Evolutionary conservation across 2,329 filamentous ascomycete species (phyloP), one percentile per base, ranked within the genome.

Genomic region (Pyrenochaeta sp.): DNA sequence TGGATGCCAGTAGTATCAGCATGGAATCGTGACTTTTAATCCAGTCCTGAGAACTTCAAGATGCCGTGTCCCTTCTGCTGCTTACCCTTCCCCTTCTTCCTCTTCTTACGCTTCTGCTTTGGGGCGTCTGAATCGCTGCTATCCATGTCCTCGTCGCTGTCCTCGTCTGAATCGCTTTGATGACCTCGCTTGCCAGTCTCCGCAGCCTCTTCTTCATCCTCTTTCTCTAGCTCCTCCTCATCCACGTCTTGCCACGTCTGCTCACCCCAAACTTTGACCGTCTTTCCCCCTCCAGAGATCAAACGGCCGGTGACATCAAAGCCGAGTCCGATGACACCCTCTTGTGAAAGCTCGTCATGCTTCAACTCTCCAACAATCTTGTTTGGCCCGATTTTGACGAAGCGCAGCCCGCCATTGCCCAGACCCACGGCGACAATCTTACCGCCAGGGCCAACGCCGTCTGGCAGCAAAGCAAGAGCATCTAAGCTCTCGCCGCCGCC

Each of bases 241-340:
- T 61, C 59, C 58, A 20, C 67, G 61, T 81, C 78, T 3, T 78
- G 68, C 44, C 76, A 77, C n/a, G 81, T 76, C 48, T 86, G 82
- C 65, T 94, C 84, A 48, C 85, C 84, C 94, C 94, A 99, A 2
- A 97, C 86, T 72, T 96, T 96, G 52, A 99, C 82, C 0, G 85
- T 85, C 58, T 81, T 82, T 0, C 94, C 94, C 40, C 94, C 94
- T 8, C 90, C 92, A 61, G 86, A 95, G 57, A 99, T 90, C 78
- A 99, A 84, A 31, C 94, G 81, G 31, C 91, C 89, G 37, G 86
- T 84, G 36, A 88, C 86, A 72, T 97, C 94, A 53, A 97, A 96
- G 1, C 81, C 88, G 1, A 99, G 72, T 0, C 83, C 88, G 2
- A 91, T 82, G 3, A 96, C 91, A 2, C 88, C 88, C 66, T 97